A percentile compares a stretch with the other conserved stretches of the same genome.
Conservation (phyloP, 1,284 basidiomycete genomes). For the Cystobasidium sp. region DNA sequence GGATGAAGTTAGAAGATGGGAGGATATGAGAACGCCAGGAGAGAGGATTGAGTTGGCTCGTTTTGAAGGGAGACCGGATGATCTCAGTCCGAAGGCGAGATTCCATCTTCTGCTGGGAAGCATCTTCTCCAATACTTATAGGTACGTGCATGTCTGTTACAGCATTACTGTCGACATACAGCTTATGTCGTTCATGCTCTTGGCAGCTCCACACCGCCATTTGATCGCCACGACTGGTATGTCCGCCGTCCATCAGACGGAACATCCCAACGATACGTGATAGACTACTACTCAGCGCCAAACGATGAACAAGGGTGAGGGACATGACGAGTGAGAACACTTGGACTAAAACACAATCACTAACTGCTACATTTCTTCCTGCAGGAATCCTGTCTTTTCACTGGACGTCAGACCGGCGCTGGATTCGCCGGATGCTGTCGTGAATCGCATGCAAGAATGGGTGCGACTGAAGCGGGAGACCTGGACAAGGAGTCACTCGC, state of each 20-base stretch:
- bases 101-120: constrained; percentile 82
- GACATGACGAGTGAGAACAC: background rate
- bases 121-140: constrained; percentile 85
- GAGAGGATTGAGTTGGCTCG: constrained; percentile 70
- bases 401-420: constrained; percentile 70
- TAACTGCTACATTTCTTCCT: background rate
- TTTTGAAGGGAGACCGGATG: constrained; percentile 89
- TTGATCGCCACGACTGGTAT: constrained; percentile 99
- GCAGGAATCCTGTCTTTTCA: constrained; percentile 77
- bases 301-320: constrained; percentile 72
- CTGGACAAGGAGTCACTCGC: constrained; percentile 19
- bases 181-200: background rate
- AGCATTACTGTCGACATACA: constrained; percentile 44
- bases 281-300: constrained; percentile 93
- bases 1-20: constrained; percentile 94
- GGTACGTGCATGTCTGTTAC: constrained; percentile 62
- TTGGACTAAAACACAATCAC: background rate
- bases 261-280: constrained; percentile 82
- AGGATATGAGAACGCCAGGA: constrained; percentile 66
- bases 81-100: constrained; percentile 77
- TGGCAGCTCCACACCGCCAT: constrained; percentile 81
- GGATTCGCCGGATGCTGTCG: constrained; percentile 51
- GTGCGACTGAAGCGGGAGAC: constrained; percentile 51
- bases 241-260: constrained; percentile 70
- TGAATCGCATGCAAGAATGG: constrained; percentile 52